phyloP scores from a whole-genome alignment of 805 yeast species.

The Pichia ethanolica region DNA sequence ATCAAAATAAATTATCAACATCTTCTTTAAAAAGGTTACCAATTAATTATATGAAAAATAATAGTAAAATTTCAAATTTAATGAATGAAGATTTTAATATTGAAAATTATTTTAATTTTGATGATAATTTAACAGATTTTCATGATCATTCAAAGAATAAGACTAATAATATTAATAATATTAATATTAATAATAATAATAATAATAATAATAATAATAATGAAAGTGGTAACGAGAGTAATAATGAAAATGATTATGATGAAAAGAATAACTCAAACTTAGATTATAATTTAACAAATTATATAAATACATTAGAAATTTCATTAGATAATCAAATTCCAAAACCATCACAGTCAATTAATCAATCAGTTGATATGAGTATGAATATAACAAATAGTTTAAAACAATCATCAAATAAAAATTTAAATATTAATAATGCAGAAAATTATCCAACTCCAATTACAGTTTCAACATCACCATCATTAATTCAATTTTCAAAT shows the following conservation, averaged over 20 bases:
- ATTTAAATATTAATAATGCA: not conserved
- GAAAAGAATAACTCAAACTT: conserved; percentile 1
- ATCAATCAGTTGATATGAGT: not conserved
- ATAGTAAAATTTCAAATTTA: conserved; percentile 3
- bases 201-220: not conserved
- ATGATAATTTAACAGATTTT: conserved; percentile 22
- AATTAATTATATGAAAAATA: conserved; percentile 3
- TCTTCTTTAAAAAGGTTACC: conserved; percentile 6
- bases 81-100: conserved; percentile 22
- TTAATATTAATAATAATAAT: not conserved
- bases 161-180: not conserved
- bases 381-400: conserved; percentile 1
- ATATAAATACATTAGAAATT: conserved; percentile 28
- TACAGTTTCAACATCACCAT: conserved; percentile 10
- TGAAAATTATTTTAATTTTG: conserved; percentile 27
- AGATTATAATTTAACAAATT: conserved; percentile 17
- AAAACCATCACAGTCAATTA: not conserved
- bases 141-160: conserved; percentile 2
- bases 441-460: conserved; percentile 12
- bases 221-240: not conserved
- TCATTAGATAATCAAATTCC: conserved; percentile 23
- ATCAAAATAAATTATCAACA: conserved; percentile 9
- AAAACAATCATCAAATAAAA: not conserved
- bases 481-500: conserved; percentile 11
- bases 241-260: not conserved